Conservation (phyloP, 495 filamentous ascomycete genomes). For the Podospora anserina region DNA sequence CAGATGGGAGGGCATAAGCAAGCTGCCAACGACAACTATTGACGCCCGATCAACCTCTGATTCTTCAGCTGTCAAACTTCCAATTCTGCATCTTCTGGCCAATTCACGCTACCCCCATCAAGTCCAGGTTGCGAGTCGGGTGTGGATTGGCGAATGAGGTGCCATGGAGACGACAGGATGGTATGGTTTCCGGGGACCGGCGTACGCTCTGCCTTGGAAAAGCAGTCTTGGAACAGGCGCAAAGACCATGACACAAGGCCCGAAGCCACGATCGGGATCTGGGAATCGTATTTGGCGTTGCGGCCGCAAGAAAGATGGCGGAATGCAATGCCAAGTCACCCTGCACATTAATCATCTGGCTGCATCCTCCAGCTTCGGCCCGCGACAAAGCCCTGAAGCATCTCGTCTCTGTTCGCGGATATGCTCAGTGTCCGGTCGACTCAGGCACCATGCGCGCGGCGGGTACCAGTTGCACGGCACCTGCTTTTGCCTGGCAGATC, state of each 20-base stretch:
- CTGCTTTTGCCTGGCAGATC: neutral
- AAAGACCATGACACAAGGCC: neutral
- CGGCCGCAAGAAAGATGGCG: neutral
- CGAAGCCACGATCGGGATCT: neutral
- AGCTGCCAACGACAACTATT: neutral
- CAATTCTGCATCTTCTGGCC: neutral
- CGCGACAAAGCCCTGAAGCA: neutral
- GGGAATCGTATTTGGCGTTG: neutral
- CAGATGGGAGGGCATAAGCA: neutral
- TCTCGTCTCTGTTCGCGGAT: neutral
- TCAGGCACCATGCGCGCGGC: neutral
- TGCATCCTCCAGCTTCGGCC: neutral
- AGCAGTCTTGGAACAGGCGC: neutral
- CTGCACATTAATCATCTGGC: neutral
- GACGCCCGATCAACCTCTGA: neutral
- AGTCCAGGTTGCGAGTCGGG: neutral
- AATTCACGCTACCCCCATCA: neutral
- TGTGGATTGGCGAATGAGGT: neutral
- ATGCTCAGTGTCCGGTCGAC: neutral
- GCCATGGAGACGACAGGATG: neutral
- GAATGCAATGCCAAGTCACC: neutral
- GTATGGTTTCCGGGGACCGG: neutral
- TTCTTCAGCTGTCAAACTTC: neutral
- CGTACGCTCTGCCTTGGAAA: neutral
- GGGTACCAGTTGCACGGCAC: neutral